Conservation (phyloP, 1,284 basidiomycete species). For the Apiotrichum brassicae region DNA sequence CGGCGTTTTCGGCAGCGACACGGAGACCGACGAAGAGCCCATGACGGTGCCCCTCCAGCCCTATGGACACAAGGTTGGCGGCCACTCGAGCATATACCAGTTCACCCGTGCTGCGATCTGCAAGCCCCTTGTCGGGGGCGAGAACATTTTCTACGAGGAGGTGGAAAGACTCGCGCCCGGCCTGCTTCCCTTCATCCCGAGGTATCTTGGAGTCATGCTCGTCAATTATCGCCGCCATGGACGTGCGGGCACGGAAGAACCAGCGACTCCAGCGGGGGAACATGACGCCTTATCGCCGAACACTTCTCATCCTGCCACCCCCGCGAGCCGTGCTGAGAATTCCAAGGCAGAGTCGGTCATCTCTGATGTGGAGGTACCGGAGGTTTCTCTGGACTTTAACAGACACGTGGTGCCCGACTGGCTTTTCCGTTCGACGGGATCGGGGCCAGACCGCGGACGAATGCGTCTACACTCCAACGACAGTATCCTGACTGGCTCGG, state of each 20-base stretch:
- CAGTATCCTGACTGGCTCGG: conserved; percentile 21
- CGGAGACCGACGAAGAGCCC: conserved; percentile 44
- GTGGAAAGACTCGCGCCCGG: conserved; percentile 89
- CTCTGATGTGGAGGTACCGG: conserved; percentile 58
- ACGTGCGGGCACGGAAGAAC: conserved; percentile 20
- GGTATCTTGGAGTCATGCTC: conserved; percentile 96
- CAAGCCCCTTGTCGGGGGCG: conserved; percentile 95
- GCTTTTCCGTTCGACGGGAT: conserved; percentile 54
- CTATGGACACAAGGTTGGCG: conserved; percentile 96
- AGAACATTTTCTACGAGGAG: conserved; percentile 97
- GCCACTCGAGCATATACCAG: conserved; percentile 94
- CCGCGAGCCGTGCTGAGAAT: conserved; percentile 12
- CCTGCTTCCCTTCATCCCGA: conserved; percentile 84
- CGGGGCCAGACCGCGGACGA: conserved; percentile 16
- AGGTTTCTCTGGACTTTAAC: conserved; percentile 87
- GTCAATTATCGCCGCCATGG: conserved; percentile 75
- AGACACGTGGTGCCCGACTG: conserved; percentile 93
- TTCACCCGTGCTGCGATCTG: conserved; percentile 97
- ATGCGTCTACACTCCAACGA: conserved; percentile 2
- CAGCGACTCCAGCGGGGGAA: conserved; percentile 45
- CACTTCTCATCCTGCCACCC: conserved; percentile 28
- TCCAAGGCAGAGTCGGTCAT: conserved; percentile 4
- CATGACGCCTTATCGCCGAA: conserved; percentile 20
- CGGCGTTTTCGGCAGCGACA: conserved; percentile 11
- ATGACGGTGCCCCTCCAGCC: conserved; percentile 93